Conservation (phyloP, 2,329 filamentous ascomycete species). For the Fusarium denticulatum region DNA sequence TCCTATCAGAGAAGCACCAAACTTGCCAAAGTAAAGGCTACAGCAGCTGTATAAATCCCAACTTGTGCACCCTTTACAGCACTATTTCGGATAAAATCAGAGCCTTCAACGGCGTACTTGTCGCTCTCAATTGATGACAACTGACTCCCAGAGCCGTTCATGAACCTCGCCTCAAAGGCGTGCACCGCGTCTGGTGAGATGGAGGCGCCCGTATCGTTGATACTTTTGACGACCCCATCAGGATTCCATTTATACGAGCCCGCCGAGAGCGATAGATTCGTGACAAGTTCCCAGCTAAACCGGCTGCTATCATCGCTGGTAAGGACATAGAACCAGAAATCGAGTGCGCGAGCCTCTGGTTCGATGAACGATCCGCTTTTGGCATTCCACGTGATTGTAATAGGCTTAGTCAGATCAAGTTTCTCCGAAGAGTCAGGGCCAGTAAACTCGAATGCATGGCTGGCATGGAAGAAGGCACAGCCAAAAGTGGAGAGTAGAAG, state of each 20-base stretch:
- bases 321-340: background rate
- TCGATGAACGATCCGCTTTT: background rate
- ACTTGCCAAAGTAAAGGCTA: rapidly evolving
- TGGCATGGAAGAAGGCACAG: background rate
- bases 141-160: background rate
- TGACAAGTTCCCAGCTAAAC: background rate
- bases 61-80: background rate
- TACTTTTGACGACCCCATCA: background rate
- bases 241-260: background rate
- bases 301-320: background rate
- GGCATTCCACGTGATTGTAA: background rate
- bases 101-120: background rate
- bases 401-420: background rate
- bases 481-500: background rate
- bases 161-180: background rate
- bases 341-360: background rate
- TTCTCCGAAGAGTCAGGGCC: background rate
- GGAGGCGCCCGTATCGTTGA: background rate
- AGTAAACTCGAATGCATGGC: background rate
- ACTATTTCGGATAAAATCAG: background rate
- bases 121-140: background rate
- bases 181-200: background rate
- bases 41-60: background rate
- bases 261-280: background rate
- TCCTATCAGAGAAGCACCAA: background rate